phyloP scores from a whole-genome alignment of 2,329 filamentous ascomycete genomes.

The Fusarium tupiense region DNA sequence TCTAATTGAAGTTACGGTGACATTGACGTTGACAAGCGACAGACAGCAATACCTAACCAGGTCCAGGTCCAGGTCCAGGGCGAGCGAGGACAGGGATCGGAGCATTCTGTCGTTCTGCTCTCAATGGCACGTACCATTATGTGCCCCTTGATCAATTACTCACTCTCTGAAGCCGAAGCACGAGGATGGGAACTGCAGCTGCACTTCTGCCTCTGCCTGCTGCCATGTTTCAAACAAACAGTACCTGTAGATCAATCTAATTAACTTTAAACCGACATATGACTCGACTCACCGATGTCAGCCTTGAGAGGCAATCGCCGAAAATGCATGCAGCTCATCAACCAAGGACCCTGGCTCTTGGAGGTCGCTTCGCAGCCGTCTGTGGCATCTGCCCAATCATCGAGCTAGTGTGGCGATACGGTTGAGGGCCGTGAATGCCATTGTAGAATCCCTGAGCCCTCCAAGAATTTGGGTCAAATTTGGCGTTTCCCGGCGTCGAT shows the following conservation, averaged over 20 bases:
- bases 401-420: neutral
- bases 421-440: neutral
- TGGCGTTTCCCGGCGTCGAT: neutral
- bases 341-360: slow-evolving; percentile 6
- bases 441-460: neutral
- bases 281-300: neutral
- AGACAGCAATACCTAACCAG: neutral
- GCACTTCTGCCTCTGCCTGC: neutral
- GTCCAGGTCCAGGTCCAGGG: neutral
- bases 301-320: slow-evolving; percentile 15
- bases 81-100: slow-evolving; percentile 4
- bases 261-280: neutral
- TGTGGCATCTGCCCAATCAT: neutral
- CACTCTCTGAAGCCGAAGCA: neutral
- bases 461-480: neutral
- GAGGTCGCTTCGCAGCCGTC: neutral
- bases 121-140: slow-evolving; percentile 18
- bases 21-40: slow-evolving; percentile 5
- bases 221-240: slow-evolving; percentile 4
- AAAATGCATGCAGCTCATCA: slow-evolving; percentile 12
- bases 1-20: slow-evolving; percentile 2
- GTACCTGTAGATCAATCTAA: neutral
- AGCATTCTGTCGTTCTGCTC: neutral
- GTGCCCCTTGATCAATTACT: slow-evolving; percentile 2
- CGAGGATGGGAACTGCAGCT: neutral